Evolutionary conservation across 2,329 filamentous ascomycete genomes (phyloP).

Genomic region (Phialophora verrucosa): DNA sequence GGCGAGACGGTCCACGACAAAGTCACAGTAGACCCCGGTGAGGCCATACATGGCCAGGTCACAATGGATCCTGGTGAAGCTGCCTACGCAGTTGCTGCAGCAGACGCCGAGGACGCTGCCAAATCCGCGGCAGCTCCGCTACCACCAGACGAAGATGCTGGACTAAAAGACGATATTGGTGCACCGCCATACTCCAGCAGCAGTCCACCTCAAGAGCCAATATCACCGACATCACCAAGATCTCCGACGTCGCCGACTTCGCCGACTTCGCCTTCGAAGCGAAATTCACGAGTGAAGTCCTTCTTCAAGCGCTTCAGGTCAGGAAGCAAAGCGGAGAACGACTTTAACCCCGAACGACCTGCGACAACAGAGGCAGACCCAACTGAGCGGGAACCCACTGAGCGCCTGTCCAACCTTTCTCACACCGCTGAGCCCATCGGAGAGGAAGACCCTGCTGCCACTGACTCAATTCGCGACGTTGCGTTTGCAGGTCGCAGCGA

Average conservation of each 20-base stretch:
- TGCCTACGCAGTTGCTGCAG: slow-evolving; percentile 22
- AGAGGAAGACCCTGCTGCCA: slow-evolving; percentile 26
- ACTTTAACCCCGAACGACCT: slow-evolving; percentile 19
- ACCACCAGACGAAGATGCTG: slow-evolving; percentile 14
- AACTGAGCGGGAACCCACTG: slow-evolving; percentile 7
- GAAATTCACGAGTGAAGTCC: slow-evolving; percentile 36
- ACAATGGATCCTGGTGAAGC: slow-evolving; percentile 28
- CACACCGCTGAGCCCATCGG: slow-evolving; percentile 13
- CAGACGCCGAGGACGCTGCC: slow-evolving; percentile 13
- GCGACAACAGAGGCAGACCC: slow-evolving; percentile 9
- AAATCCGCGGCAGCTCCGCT: slow-evolving; percentile 3
- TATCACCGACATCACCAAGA: slow-evolving; percentile 17
- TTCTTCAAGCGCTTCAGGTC: slow-evolving; percentile 35
- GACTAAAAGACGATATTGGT: slow-evolving; percentile 12
- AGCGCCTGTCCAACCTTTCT: background rate
- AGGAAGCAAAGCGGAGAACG: slow-evolving; percentile 34
- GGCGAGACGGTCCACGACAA: slow-evolving; percentile 31
- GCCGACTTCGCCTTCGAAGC: slow-evolving; percentile 34
- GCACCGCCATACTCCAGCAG: slow-evolving; percentile 15
- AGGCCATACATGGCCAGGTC: slow-evolving; percentile 25
- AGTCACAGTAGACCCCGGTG: slow-evolving; percentile 27
- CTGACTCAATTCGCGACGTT: slow-evolving; percentile 39
- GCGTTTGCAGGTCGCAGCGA: slow-evolving; percentile 38
- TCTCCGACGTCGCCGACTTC: slow-evolving; percentile 24
- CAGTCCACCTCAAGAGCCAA: slow-evolving; percentile 18